phyloP scores from a whole-genome alignment of 2,329 filamentous ascomycete species.

The Chalaropsis thielavioides region DNA sequence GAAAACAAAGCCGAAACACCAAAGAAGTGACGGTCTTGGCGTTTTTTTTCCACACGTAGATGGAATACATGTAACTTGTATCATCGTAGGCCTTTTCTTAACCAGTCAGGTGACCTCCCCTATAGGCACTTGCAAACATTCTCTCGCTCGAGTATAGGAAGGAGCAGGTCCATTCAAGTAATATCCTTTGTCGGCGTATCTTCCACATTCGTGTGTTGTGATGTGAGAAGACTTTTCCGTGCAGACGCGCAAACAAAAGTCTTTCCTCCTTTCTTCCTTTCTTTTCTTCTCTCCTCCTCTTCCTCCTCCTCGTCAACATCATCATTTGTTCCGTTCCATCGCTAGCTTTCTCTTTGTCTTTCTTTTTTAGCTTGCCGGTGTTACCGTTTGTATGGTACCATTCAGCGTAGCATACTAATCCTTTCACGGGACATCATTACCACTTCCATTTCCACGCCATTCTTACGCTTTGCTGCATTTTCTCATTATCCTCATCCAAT shows the following conservation, averaged over 20 bases:
- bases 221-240: not conserved
- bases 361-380: not conserved
- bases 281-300: not conserved
- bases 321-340: not conserved
- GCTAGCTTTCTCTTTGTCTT: not conserved
- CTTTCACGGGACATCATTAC: conserved; percentile 1
- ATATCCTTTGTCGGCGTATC: not conserved
- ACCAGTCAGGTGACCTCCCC: not conserved
- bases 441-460: not conserved
- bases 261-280: not conserved
- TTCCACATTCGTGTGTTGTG: not conserved
- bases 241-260: not conserved
- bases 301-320: not conserved
- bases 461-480: not conserved
- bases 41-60: too few species aligned
- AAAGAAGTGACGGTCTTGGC: too few species aligned
- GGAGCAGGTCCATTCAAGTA: not conserved
- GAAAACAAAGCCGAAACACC: not conserved
- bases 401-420: not conserved
- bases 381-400: not conserved
- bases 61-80: not conserved
- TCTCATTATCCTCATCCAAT: not conserved
- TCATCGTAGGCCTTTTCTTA: not conserved
- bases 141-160: not conserved
- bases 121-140: not conserved